Base-by-base conservation (phyloP, 148 eudicot species). In the Cornus florida region DNA sequence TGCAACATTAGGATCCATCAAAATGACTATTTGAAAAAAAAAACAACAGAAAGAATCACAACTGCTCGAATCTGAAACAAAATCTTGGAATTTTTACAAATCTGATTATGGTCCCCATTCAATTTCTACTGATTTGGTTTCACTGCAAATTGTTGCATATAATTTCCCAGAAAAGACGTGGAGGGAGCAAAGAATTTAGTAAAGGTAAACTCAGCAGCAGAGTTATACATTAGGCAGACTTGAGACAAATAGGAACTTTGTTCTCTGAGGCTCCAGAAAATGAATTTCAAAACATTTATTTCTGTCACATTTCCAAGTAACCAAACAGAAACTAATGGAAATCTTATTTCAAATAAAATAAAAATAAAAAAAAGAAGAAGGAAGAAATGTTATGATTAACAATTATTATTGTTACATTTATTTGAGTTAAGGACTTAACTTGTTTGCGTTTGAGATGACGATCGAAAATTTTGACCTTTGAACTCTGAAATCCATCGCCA, bases 381-480 rank as follows among this genome's bases (percentile, higher is more conserved):
- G 28, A 76, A 32, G 53, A 13, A 20, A 28, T 28, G 16, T 20
- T 10, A 8, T 12, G 19, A 13, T 57, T 57, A 57, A 6, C 22
- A 62, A 62, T 17, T 62, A n/a, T 2, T 5, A n/a, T 17, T 5
- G 6, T 17, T n/a, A 6, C 23, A 1, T 17, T 20, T 62, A 17
- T 62, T 62, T 17, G 7, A 53, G 22, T 28, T 31, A 22, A 19
- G 41, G 60, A 71, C 67, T 67, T 65, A 77, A 94, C 98, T 86
- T 95, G 98, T 80, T 86, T 88, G 70, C 97, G 93, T 78, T 95
- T 95, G 83, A 95, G 91, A 75, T 88, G 77, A 56, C 97, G 98
- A 77, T 95, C 97, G 60, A 95, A 95, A 46, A 95, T 89, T 78
- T 93, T 87, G 57, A 93, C 85, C 87, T 84, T 93, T 1, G 98